phyloP scores from a whole-genome alignment of 306 rosid genomes.

The Boehmeria nivea region DNA sequence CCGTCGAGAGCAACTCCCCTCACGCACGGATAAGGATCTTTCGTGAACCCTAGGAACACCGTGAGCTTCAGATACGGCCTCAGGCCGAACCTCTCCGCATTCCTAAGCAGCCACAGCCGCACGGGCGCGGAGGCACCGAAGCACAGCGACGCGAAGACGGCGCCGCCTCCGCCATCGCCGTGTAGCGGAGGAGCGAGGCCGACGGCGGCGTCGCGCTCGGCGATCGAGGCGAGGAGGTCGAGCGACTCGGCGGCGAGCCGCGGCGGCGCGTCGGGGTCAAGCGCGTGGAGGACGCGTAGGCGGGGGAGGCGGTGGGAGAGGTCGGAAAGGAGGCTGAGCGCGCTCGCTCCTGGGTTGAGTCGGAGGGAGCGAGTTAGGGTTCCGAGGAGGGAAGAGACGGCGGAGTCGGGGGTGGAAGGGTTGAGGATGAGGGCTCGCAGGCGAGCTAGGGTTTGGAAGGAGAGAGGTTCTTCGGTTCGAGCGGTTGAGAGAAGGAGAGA shows the following conservation, averaged over 20 bases:
- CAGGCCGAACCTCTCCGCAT: slow-evolving; percentile 41
- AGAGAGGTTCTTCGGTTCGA: slow-evolving; percentile 22
- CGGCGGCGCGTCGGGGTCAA: slow-evolving; percentile 27
- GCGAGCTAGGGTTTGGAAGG: slow-evolving; percentile 38
- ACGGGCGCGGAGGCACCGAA: slow-evolving; percentile 42
- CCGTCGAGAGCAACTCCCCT: slow-evolving; percentile 68
- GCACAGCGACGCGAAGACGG: slow-evolving; percentile 54
- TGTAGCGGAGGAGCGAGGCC: slow-evolving; percentile 34
- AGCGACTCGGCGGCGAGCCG: slow-evolving; percentile 44
- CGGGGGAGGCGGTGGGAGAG: slow-evolving; percentile 36
- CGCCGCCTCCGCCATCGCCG: slow-evolving; percentile 36
- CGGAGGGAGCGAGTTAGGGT: slow-evolving; percentile 43
- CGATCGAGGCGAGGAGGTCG: slow-evolving; percentile 32
- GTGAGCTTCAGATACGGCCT: slow-evolving; percentile 41
- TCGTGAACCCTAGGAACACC: slow-evolving; percentile 65
- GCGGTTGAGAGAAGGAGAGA: slow-evolving; percentile 9
- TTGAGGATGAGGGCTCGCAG: slow-evolving; percentile 44
- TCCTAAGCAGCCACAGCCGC: slow-evolving; percentile 61
- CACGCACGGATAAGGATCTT: slow-evolving; percentile 73
- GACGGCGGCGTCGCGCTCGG: slow-evolving; percentile 31
- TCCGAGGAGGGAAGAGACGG: slow-evolving; percentile 32
- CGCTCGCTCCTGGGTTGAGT: slow-evolving; percentile 19
- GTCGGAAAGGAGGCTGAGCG: slow-evolving; percentile 54
- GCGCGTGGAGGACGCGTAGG: slow-evolving; percentile 15
- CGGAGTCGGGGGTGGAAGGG: slow-evolving; percentile 52